Conservation (phyloP, 257 asterid genomes). For the Perilla frutescens region DNA sequence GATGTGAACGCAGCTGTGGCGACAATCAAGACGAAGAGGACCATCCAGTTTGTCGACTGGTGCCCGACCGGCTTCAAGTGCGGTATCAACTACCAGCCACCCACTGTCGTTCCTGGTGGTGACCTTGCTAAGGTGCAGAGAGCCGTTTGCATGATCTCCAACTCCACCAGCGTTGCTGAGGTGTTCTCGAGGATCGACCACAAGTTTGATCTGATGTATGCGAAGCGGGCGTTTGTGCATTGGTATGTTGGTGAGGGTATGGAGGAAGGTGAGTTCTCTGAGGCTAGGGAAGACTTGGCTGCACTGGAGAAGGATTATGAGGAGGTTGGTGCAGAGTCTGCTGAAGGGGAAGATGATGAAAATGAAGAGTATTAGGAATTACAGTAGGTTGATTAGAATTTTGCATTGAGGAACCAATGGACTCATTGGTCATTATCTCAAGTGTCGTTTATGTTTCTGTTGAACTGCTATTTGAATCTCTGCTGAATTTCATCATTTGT, state of each 20-base stretch:
- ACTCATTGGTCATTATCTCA: slow-evolving; percentile 40
- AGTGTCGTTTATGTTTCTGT: background rate
- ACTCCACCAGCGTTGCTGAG: slow-evolving; percentile 97
- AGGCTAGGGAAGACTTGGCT: slow-evolving; percentile 97
- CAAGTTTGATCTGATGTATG: slow-evolving; percentile 91
- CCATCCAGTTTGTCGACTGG: slow-evolving; percentile 97
- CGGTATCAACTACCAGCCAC: slow-evolving; percentile 97
- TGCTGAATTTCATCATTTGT: background rate
- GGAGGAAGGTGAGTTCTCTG: slow-evolving; percentile 98
- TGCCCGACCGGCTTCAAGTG: slow-evolving; percentile 99
- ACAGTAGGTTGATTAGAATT: too few species aligned
- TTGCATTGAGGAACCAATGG: slow-evolving; percentile 30
- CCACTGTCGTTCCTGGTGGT: slow-evolving; percentile 95
- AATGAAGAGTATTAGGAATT: slow-evolving; percentile 56
- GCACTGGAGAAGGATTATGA: slow-evolving; percentile 97
- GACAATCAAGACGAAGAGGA: slow-evolving; percentile 94
- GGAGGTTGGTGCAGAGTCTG: slow-evolving; percentile 94
- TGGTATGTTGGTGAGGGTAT: slow-evolving; percentile 99
- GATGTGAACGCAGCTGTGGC: slow-evolving; percentile 98
- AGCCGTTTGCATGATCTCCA: slow-evolving; percentile 97
- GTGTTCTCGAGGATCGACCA: slow-evolving; percentile 94
- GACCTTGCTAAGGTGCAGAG: slow-evolving; percentile 95
- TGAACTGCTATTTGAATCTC: background rate
- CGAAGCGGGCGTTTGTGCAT: slow-evolving; percentile 91
- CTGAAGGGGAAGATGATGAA: slow-evolving; percentile 90